A percentile compares a stretch with the other conserved stretches of the same genome.
These are phyloP conservation scores for Penicillium samsonianum DNA, from an alignment of 495 filamentous ascomycete species.

Conservation along the genomic window DNA sequence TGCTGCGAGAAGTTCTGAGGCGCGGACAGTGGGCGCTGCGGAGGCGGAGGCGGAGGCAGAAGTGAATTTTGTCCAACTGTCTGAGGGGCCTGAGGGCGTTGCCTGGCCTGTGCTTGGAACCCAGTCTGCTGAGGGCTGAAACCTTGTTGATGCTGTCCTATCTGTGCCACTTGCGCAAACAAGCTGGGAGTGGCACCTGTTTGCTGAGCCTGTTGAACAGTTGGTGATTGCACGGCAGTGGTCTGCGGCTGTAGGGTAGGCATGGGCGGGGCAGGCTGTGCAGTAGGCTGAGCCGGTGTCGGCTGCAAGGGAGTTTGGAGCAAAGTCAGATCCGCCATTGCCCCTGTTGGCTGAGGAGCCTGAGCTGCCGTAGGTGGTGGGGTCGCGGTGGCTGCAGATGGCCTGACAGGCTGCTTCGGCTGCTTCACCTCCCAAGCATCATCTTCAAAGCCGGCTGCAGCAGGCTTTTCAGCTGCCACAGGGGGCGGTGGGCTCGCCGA, in stretches of 20 bases:
- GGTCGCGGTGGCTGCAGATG: slow-evolving; percentile 32
- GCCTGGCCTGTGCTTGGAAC: slow-evolving; percentile 57
- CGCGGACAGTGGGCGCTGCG: slow-evolving; percentile 81
- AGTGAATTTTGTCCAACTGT: slow-evolving; percentile 62
- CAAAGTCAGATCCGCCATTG: slow-evolving; percentile 77
- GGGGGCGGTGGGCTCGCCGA: slow-evolving; percentile 49
- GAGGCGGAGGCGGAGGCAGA: slow-evolving; percentile 83
- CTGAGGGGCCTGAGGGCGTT: slow-evolving; percentile 73
- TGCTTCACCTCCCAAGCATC: slow-evolving; percentile 98
- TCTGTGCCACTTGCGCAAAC: slow-evolving; percentile 52
- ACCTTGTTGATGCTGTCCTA: slow-evolving; percentile 36
- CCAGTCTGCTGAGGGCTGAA: slow-evolving; percentile 48
- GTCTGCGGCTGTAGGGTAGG: slow-evolving; percentile 45
- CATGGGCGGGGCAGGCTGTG: slow-evolving; percentile 28
- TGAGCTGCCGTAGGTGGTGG: slow-evolving; percentile 42
- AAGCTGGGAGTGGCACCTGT: slow-evolving; percentile 52
- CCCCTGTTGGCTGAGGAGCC: slow-evolving; percentile 58
- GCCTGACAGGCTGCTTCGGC: slow-evolving; percentile 57
- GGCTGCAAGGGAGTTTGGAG: slow-evolving; percentile 77
- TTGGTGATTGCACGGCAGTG: slow-evolving; percentile 49
- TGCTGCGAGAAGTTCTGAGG: slow-evolving; percentile 77
- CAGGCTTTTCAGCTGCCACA: slow-evolving; percentile 47
- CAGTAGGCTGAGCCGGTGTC: slow-evolving; percentile 57
- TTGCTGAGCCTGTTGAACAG: slow-evolving; percentile 56
- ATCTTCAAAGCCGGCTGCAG: slow-evolving; percentile 79